Evolutionary conservation across 371 early-diverging fungal species (phyloP), one percentile per base, ranked within the genome.

Genomic region (Mucor lusitanicus): DNA sequence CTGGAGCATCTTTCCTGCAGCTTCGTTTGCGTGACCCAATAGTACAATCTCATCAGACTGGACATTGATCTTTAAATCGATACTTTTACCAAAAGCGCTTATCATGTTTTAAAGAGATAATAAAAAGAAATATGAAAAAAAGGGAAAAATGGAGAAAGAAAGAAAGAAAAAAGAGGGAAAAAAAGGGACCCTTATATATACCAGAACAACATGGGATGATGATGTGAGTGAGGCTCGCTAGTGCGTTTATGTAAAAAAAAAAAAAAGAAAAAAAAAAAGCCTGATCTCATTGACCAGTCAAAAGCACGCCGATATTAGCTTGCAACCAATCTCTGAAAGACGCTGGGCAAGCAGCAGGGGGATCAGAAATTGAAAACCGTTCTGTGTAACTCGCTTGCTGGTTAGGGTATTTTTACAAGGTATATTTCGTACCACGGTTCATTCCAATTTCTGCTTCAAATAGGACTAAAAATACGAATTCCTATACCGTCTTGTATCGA

Each of bases 21-120:
- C 64, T 63, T 76, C 73, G 1, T 65, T 59, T 13, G 73, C 64
- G 30, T 68, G 59, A 8, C 75, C 75, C 23, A 66, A 48, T 28
- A 75, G 15, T 12, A 75, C 54, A 30, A 75, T 56, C 21, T 72
- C 72, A 21, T 67, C 64, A 4, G 65, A 65, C 19, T 40, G 61
- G 9, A 75, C 55, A 19, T 72, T 50, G 39, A 75, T 75, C 54
- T 75, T 72, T 19, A 75, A 46, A n/a, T 72, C 72, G 19, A 65
- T 33, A n/a, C 56, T 62, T 42, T 70, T 70, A 44, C 62, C 63
- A 68, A 74, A 70, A 17, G 63, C 63, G 32, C 67, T 61, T 56
- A 70, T 70, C 74, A 64, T 74, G 27, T 57, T 69, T 21, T 21
- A 21, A 23, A 28, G 8, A 40, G 15, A 13, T 11, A 17, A n/a